Conservation (phyloP, 108 stramenopile genomes). For the Mediolabrus comicus region DNA sequence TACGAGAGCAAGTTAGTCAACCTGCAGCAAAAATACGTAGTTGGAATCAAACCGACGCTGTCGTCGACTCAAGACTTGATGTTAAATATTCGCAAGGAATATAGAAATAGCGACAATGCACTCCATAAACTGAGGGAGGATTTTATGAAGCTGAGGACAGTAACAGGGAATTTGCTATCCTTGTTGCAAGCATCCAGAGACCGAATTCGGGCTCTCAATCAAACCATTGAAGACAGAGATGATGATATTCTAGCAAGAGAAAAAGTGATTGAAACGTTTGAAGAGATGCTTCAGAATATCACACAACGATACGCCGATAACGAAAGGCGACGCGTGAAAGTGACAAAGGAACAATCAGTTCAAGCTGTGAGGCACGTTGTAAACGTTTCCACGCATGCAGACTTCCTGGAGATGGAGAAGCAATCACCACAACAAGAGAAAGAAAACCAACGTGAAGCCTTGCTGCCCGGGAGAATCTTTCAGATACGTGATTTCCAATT, state of each 20-base stretch:
- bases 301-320: conserved; percentile 43
- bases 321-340: conserved; percentile 30
- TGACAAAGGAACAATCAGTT: conserved; percentile 13
- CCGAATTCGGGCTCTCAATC: neutral
- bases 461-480: conserved; percentile 44
- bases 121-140: conserved; percentile 13
- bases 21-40: conserved; percentile 25
- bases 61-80: conserved; percentile 10
- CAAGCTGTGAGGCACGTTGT: conserved; percentile 23
- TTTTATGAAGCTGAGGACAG: conserved; percentile 1
- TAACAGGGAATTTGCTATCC: conserved; percentile 12
- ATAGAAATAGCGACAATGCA: conserved; percentile 3
- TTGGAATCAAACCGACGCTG: conserved; percentile 1
- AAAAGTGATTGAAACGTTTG: conserved; percentile 19
- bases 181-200: neutral
- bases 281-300: conserved; percentile 31
- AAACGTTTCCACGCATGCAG: conserved; percentile 19
- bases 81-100: conserved; percentile 20
- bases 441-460: conserved; percentile 3
- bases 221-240: neutral
- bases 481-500: neutral
- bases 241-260: conserved; percentile 26
- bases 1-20: conserved; percentile 38
- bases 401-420: conserved; percentile 36
- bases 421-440: neutral